Percentiles rank a stretch among this genome's conserved stretches.
phyloP scores from a whole-genome alignment of 768 basidiomycete genomes.

The Mycena leptocephala region DNA sequence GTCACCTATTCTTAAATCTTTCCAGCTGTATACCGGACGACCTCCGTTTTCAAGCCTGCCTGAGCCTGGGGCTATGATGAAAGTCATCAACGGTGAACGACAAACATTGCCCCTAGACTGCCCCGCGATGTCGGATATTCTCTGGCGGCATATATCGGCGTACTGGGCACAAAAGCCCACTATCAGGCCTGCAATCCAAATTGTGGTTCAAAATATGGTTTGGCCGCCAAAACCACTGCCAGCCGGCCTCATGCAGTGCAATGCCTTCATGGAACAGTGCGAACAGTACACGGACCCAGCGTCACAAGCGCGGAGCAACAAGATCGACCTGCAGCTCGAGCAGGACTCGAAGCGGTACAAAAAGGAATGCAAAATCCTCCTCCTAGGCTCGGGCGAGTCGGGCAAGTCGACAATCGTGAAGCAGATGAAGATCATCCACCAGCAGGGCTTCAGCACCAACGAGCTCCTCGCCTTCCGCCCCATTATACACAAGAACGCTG shows the following conservation, averaged over 20 bases:
- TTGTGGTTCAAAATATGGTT: neutral
- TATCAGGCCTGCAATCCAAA: neutral
- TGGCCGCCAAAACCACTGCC: no score
- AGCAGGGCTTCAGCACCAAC: conserved; percentile 71
- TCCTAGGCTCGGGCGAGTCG: conserved; percentile 75
- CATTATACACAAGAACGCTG: conserved; percentile 75
- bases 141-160: neutral
- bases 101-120: no score
- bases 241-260: no score
- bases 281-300: conserved; percentile 20
- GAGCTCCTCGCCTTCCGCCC: conserved; percentile 76
- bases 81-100: no score
- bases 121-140: no score
- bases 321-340: no score
- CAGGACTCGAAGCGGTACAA: no score
- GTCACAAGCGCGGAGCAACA: conserved; percentile 47
- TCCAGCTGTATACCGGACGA: no score
- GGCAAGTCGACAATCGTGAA: conserved; percentile 82
- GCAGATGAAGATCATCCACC: conserved; percentile 85
- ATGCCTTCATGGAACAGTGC: no score
- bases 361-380: conserved; percentile 75
- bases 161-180: neutral
- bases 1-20: no score
- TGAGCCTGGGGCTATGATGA: no score
- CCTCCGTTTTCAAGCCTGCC: no score